A percentile compares a stretch with the other conserved stretches of the same genome.
Conservation (phyloP, 129 eudicot genomes). For the Tanacetum coccineum region DNA sequence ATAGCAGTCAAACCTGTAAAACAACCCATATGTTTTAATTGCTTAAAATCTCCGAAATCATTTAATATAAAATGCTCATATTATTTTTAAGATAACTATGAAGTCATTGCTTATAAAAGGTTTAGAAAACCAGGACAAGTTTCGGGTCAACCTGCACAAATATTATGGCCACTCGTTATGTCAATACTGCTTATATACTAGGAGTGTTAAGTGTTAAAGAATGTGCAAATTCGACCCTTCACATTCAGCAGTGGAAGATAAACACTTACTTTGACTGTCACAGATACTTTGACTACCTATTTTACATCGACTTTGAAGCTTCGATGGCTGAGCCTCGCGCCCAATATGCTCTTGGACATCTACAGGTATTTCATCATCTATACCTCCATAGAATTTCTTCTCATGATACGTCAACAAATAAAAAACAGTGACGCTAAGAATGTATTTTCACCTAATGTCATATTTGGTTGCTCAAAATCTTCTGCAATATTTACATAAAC, state of each 20-base stretch:
- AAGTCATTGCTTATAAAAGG: too few relatives aligned
- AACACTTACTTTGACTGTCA: background rate
- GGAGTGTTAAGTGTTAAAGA: background rate
- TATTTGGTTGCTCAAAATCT: too few relatives aligned
- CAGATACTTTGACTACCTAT: slow-evolving; percentile 89
- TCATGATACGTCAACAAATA: background rate
- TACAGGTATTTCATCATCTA: slow-evolving; percentile 45
- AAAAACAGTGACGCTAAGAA: background rate
- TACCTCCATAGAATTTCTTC: background rate
- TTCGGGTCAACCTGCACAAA: too few relatives aligned
- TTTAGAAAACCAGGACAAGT: too few relatives aligned
- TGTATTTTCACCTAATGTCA: too few relatives aligned
- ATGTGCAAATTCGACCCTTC: background rate
- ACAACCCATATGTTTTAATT: too few relatives aligned
- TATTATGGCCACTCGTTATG: background rate
- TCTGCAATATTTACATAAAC: too few relatives aligned
- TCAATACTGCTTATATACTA: background rate
- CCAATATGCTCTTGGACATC: slow-evolving; percentile 76
- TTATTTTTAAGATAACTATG: too few relatives aligned
- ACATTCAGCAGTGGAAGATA: background rate
- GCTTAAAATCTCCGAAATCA: too few relatives aligned
- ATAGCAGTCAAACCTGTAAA: too few relatives aligned
- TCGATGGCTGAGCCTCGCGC: slow-evolving; percentile 94
- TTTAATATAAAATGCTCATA: too few relatives aligned
- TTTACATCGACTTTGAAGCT: slow-evolving; percentile 84